These are phyloP conservation scores for Corynascus novoguineensis DNA, from an alignment of 495 filamentous ascomycete species.

Conservation along the genomic window DNA sequence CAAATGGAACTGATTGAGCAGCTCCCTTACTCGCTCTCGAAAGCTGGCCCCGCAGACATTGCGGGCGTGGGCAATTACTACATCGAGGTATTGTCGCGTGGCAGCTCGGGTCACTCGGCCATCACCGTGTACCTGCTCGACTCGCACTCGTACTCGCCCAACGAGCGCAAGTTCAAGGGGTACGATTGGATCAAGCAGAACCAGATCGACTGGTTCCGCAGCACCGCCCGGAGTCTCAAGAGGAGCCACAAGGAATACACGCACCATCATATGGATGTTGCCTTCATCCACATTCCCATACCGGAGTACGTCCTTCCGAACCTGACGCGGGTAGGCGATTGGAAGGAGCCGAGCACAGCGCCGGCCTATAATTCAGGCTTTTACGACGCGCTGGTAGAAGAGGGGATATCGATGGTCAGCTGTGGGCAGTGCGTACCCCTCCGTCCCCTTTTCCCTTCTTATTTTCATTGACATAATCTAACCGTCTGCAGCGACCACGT, in stretches of 20 bases:
- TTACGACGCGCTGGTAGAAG: constrained; percentile 74
- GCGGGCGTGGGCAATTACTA: constrained; percentile 93
- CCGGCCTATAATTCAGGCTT: constrained; percentile 85
- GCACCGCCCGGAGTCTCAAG: constrained; percentile 63
- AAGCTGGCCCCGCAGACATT: constrained; percentile 72
- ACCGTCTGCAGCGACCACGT: constrained; percentile 69
- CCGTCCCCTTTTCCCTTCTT: not conserved
- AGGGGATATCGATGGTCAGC: constrained; percentile 78
- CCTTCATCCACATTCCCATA: constrained; percentile 95
- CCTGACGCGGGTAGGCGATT: constrained; percentile 54
- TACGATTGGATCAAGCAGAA: constrained; percentile 95
- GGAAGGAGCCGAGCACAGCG: constrained; percentile 74
- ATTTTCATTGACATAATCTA: constrained; percentile 6
- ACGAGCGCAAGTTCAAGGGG: constrained; percentile 75
- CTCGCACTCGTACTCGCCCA: constrained; percentile 86
- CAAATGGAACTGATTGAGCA: constrained; percentile 81
- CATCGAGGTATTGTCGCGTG: constrained; percentile 80
- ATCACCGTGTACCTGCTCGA: constrained; percentile 91
- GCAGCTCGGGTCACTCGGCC: constrained; percentile 74
- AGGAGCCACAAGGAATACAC: constrained; percentile 71
- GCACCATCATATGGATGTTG: constrained; percentile 89
- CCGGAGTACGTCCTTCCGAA: constrained; percentile 66
- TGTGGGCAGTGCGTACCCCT: constrained; percentile 71
- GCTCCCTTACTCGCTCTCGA: constrained; percentile 82
- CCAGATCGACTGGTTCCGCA: constrained; percentile 91